phyloP scores from a whole-genome alignment of 129 eudicot species.

The Flaveria linearis region DNA sequence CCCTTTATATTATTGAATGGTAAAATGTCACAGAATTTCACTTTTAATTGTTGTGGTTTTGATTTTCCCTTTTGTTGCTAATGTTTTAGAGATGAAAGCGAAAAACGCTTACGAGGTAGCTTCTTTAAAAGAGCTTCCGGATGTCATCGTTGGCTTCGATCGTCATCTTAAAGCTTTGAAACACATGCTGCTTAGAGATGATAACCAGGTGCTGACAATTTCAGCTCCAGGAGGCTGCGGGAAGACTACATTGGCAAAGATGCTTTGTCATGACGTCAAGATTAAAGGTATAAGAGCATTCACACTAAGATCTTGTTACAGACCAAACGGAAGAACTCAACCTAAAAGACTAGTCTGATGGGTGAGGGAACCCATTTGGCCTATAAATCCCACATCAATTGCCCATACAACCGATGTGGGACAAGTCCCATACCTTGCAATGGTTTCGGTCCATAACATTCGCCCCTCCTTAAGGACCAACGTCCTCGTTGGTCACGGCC shows the following conservation, averaged over 20 bases:
- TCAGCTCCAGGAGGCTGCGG: constrained; percentile 55
- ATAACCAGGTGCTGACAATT: constrained; percentile 26
- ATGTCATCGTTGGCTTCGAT: constrained; percentile 32
- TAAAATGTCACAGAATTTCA: not conserved
- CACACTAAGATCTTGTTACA: no score
- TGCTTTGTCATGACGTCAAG: constrained; percentile 44
- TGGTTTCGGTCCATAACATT: no score
- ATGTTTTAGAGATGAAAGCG: constrained; percentile 7
- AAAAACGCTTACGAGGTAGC: not conserved
- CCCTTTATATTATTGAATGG: no score
- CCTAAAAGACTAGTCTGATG: no score
- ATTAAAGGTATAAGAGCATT: constrained; percentile 29
- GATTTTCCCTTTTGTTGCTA: not conserved
- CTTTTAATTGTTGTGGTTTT: constrained; percentile 12
- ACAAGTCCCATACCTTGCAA: no score
- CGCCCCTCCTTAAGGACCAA: no score
- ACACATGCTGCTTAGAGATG: constrained; percentile 28
- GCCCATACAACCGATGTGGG: no score
- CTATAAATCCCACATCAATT: no score
- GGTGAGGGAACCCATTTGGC: no score
- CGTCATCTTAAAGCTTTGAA: constrained; percentile 28
- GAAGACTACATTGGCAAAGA: constrained; percentile 49
- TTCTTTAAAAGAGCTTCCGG: constrained; percentile 19
- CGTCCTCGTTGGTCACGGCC: no score
- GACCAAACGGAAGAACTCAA: no score